A percentile compares a stretch with the other conserved stretches of the same genome.
phyloP scores from a whole-genome alignment of 2,329 filamentous ascomycete genomes.

The Clarireedia homoeocarpa region DNA sequence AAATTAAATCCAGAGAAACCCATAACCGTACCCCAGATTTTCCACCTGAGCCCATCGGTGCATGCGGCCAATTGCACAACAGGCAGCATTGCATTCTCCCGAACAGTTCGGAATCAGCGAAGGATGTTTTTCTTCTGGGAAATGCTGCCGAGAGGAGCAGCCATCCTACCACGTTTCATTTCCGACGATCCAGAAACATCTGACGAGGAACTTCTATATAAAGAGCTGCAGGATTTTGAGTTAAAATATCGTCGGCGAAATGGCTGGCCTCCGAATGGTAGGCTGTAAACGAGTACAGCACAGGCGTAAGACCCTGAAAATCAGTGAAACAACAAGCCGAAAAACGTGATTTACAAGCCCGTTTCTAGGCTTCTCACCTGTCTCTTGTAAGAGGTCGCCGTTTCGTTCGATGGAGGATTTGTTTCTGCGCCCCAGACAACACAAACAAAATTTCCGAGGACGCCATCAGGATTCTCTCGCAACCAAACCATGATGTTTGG shows the following conservation, averaged over 20 bases:
- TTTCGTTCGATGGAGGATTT: not conserved
- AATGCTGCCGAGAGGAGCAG: too few species aligned
- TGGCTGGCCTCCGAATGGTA: not conserved
- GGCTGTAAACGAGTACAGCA: too few species aligned
- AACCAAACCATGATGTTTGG: not conserved
- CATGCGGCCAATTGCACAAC: too few species aligned
- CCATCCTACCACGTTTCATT: not conserved
- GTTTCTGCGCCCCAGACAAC: conserved; percentile 7
- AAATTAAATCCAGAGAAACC: too few species aligned
- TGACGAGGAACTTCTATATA: not conserved
- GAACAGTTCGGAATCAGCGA: too few species aligned
- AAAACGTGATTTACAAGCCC: too few species aligned
- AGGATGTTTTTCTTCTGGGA: too few species aligned
- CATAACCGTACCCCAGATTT: too few species aligned
- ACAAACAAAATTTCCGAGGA: not conserved
- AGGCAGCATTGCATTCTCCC: too few species aligned
- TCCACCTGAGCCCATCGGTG: too few species aligned
- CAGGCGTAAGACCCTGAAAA: not conserved
- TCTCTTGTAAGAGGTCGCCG: not conserved
- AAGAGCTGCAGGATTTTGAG: not conserved
- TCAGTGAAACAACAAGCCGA: not conserved
- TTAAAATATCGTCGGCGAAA: not conserved
- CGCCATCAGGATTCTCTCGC: not conserved
- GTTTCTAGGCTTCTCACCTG: too few species aligned
- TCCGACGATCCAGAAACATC: not conserved